phyloP scores from a whole-genome alignment of 1,284 basidiomycete species.

The Flammula alnicola region DNA sequence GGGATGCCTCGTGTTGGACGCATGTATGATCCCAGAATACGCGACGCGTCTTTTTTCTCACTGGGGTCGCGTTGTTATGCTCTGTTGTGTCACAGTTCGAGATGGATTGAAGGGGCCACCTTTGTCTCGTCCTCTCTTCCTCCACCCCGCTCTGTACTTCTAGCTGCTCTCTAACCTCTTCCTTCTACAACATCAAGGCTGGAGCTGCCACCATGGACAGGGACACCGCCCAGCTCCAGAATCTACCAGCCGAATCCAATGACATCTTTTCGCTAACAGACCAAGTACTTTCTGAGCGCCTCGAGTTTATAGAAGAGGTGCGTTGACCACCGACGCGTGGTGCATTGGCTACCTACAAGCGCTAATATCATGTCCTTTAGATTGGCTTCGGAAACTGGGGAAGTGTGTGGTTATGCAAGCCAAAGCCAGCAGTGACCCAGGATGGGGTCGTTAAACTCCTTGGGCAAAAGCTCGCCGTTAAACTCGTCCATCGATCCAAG shows the following conservation, averaged over 20 bases:
- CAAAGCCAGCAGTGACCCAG: constrained; percentile 51
- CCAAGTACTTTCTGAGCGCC: constrained; percentile 67
- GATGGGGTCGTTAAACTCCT: constrained; percentile 41
- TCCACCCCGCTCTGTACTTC: constrained; percentile 36
- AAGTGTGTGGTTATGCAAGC: constrained; percentile 76
- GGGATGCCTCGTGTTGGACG: constrained; percentile 23
- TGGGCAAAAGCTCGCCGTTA: constrained; percentile 77
- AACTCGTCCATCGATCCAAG: constrained; percentile 85
- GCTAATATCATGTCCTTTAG: constrained; percentile 38
- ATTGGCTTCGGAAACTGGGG: constrained; percentile 91
- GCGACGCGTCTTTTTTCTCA: constrained; percentile 36
- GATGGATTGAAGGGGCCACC: constrained; percentile 14
- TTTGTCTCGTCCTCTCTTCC: constrained; percentile 21
- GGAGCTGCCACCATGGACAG: constrained; percentile 37
- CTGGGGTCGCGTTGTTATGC: constrained; percentile 35
- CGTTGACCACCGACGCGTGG: constrained; percentile 17
- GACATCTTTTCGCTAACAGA: constrained; percentile 54
- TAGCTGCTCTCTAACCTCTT: constrained; percentile 24
- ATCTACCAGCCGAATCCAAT: constrained; percentile 36
- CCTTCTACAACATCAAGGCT: constrained; percentile 14
- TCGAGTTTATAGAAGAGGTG: constrained; percentile 80
- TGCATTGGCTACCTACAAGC: constrained; percentile 1
- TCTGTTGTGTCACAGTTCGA: constrained; percentile 40
- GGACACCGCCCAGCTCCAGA: constrained; percentile 29
- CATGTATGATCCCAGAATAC: constrained; percentile 25